Base-by-base conservation (phyloP, 192 early-diverging fungal genomes). In the Pilobolus umbonatus region DNA sequence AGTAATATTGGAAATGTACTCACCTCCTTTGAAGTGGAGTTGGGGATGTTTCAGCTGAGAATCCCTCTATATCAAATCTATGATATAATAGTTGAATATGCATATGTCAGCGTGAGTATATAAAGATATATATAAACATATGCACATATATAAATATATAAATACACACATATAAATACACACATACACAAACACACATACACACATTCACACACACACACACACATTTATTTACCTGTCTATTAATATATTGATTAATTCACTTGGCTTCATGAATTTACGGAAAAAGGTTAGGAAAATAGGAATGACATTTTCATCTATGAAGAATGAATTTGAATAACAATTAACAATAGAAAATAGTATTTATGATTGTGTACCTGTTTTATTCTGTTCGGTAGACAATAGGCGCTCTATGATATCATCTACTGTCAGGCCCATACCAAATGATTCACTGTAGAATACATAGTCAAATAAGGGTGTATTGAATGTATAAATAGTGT, bases 221-320 rank as follows among this genome's bases (percentile, higher is more conserved):
- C n/a, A n/a, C n/a, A n/a, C n/a, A n/a, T n/a, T n/a, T n/a, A 12
- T 42, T 14, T 61, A 72, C 64, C 59, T 65, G 44, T 54, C 48
- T 5, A 67, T 47, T 28, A 73, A 26, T 9, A 45, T 24, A 7
- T 68, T 46, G 15, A 67, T 45, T 12, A 73, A 38, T 25, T 67
- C 57, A 24, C 44, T 32, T 10, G 71, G 71, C n/a, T 38, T 57
- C 61, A 73, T 73, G 19, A 73, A 67, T 31, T 65, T 62, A 17
- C 71, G 54, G 56, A 63, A 73, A 32, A 73, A 73, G 14, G 65
- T 73, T 28, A 73, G 55, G 60, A 73, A 73, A 21, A 67, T 54
- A 19, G 56, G 34, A 15, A 56, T 38, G 32, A 73, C 63, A 19
- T 67, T 42, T 32, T 73, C 65, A 48, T 67, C 60, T 72, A 45